Conservation (phyloP, 805 yeast genomes). For the Candida namnaoensis region DNA sequence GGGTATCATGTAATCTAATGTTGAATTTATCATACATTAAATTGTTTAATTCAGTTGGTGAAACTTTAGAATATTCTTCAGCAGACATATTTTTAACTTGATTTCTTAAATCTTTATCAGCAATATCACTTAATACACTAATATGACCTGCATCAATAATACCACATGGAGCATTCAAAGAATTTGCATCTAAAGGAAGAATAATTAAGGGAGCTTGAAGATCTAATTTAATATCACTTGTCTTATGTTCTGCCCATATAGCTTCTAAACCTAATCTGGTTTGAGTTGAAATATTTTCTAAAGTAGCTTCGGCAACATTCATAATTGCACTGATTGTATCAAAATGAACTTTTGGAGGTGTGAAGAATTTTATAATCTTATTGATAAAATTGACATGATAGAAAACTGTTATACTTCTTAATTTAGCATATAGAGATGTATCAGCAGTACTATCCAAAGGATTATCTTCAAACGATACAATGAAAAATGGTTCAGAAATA, state of each 20-base stretch:
- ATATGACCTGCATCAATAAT: slow-evolving; percentile 95
- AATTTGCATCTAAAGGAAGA: slow-evolving; percentile 72
- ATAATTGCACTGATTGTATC: slow-evolving; percentile 87
- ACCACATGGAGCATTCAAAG: slow-evolving; percentile 81
- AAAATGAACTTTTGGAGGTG: slow-evolving; percentile 76
- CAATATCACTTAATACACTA: slow-evolving; percentile 72
- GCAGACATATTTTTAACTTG: slow-evolving; percentile 55
- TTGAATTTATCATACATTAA: slow-evolving; percentile 88
- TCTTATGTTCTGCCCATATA: slow-evolving; percentile 90
- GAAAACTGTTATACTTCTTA: slow-evolving; percentile 82
- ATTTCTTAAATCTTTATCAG: slow-evolving; percentile 56
- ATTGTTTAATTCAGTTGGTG: slow-evolving; percentile 24
- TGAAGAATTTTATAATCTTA: slow-evolving; percentile 66
- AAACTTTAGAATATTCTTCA: slow-evolving; percentile 61
- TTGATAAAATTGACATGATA: slow-evolving; percentile 83
- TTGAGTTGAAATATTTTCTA: slow-evolving; percentile 83
- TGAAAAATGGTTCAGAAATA: slow-evolving; percentile 60
- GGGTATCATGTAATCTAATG: slow-evolving; percentile 74
- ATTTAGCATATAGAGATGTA: slow-evolving; percentile 60
- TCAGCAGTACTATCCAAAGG: slow-evolving; percentile 85
- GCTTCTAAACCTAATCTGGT: slow-evolving; percentile 90
- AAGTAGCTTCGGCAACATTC: slow-evolving; percentile 91
- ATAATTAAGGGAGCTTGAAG: slow-evolving; percentile 90
- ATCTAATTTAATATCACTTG: slow-evolving; percentile 77
- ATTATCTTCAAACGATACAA: slow-evolving; percentile 72